Conservation (phyloP, 2,329 filamentous ascomycete genomes). For the Hymenotorrendiella dingleyae region DNA sequence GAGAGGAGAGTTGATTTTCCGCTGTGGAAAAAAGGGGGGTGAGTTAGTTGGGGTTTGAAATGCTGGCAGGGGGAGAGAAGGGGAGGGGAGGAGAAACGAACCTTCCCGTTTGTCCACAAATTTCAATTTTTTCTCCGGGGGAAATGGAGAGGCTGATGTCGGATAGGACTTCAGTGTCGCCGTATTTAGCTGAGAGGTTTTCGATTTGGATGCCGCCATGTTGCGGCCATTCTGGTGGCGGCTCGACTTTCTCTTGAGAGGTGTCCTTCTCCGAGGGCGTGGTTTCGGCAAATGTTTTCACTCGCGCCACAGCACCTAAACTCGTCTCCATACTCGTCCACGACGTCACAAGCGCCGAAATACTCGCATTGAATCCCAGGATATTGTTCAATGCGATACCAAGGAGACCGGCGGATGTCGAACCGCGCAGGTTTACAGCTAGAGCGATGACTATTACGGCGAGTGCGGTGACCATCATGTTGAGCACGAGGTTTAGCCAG, state of each 20-base stretch:
- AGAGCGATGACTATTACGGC: constrained; percentile 4
- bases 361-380: constrained; percentile 31
- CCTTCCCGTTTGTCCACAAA: constrained; percentile 40
- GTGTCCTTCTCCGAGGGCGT: neutral
- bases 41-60: constrained; percentile 1
- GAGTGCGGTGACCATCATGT: constrained; percentile 3
- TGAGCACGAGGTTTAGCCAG: constrained; percentile 46
- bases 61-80: neutral
- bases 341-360: constrained; percentile 38
- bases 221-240: neutral
- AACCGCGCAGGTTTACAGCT: neutral
- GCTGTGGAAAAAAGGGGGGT: constrained; percentile 23
- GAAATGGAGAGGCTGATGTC: constrained; percentile 13
- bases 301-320: constrained; percentile 49
- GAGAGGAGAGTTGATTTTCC: constrained; percentile 43
- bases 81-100: neutral
- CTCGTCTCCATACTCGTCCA: constrained; percentile 50
- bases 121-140: constrained; percentile 41
- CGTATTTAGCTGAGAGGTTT: neutral
- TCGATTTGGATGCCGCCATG: neutral
- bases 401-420: constrained; percentile 5
- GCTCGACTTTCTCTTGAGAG: neutral
- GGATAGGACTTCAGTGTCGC: constrained; percentile 11
- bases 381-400: constrained; percentile 35
- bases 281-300: constrained; percentile 44